These are phyloP conservation scores for Picea abies DNA, from an alignment of 83 land plant species.

Conservation along the genomic window DNA sequence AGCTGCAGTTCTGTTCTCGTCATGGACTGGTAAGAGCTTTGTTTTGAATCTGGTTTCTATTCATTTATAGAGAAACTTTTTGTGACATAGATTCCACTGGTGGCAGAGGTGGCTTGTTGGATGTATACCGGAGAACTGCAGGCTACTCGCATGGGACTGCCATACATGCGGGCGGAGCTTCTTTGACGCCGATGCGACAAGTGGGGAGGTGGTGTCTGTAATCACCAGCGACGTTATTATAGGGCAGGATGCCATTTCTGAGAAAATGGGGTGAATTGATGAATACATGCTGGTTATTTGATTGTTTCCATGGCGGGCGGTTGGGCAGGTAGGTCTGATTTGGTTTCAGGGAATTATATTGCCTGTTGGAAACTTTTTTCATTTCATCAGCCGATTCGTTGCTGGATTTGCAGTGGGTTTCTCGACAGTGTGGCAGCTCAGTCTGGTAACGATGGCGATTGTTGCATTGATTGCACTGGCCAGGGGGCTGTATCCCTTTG, in stretches of 20 bases:
- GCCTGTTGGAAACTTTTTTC: slow-evolving; percentile 88
- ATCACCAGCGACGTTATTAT: slow-evolving; percentile 70
- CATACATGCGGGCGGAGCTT: slow-evolving; percentile 55
- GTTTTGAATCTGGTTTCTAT: not conserved
- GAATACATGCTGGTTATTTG: not conserved
- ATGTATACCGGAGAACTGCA: slow-evolving; percentile 86
- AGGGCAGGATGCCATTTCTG: slow-evolving; percentile 87
- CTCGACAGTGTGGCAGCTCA: slow-evolving; percentile 74
- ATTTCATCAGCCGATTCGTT: slow-evolving; percentile 73
- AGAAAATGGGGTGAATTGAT: slow-evolving; percentile 47
- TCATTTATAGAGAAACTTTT: not conserved
- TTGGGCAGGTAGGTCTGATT: not conserved
- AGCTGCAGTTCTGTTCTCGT: slow-evolving; percentile 47
- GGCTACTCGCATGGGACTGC: slow-evolving; percentile 69
- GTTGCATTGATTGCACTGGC: slow-evolving; percentile 83
- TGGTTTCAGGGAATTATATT: not conserved
- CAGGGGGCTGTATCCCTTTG: slow-evolving; percentile 76
- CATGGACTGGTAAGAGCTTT: slow-evolving; percentile 56
- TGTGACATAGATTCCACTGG: not conserved
- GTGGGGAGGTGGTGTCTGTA: slow-evolving; percentile 70
- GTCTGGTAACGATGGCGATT: slow-evolving; percentile 76
- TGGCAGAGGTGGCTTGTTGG: slow-evolving; percentile 88
- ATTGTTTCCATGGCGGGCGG: not conserved
- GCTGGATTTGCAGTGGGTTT: slow-evolving; percentile 82
- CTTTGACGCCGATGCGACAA: slow-evolving; percentile 77